Evolutionary conservation across 2,329 filamentous ascomycete genomes (phyloP), one percentile per base, ranked within the genome.

Genomic region (Neofusicoccum cordaticola): DNA sequence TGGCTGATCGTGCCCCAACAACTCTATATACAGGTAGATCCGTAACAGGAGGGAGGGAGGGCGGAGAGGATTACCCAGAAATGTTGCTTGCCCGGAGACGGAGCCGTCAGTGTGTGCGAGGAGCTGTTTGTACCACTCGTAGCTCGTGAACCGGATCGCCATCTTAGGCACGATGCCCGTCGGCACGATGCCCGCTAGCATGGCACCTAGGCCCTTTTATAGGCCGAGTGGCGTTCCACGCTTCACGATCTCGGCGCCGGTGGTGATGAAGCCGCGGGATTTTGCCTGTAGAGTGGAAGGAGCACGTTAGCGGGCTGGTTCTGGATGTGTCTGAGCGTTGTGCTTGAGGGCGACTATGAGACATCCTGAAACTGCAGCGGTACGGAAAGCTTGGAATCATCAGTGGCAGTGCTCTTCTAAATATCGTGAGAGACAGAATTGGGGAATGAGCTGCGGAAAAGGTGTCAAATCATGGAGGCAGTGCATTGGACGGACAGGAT

Each of bases 141-240:
- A 99, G 63, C 92, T 96, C 53, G 94, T 97, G 81, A 99, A 99
- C 45, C 95, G 91, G 77, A 98, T 99, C 67, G 95, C 95, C 95
- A 99, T 99, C 81, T 99, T 99, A 63, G 95, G 95, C 22, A 99
- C 88, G 77, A 99, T 19, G 19, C 19, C 19, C 19, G 19, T 19
- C 2, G 19, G 19, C 19, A 19, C 19, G 19, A 19, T 99, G 70
- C 95, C 95, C 27, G 93, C 97, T 66, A 98, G 79, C 47, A 99
- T 95, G 64, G 95, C 95, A 67, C 95, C 95, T 17, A 99, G 86
- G 70, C 95, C 95, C 83, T 99, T 99, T 86, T 99, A 99, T 65
- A 99, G 83, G 68, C 91, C 95, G 41, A 99, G 83, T 1, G 93
- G 92, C 13, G 95, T 97, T 82, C 99, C 95, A 73, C 90, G 89